Evolutionary conservation across 1,284 basidiomycete genomes (phyloP), one percentile per base, ranked within the genome.

Genomic region (Leccinum glutinopallens): DNA sequence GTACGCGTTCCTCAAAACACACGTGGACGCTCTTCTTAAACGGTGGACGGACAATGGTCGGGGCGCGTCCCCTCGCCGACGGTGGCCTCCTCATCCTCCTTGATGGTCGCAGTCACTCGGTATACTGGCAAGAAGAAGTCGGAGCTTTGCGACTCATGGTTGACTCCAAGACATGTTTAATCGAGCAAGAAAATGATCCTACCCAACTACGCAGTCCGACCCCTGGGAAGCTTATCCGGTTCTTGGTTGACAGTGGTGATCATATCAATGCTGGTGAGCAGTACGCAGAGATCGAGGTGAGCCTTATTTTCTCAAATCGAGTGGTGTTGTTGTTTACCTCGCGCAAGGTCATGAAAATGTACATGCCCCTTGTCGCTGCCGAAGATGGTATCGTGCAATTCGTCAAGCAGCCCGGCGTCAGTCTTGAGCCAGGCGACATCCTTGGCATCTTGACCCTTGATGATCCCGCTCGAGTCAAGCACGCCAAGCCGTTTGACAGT

Each of bases 141-240:
- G 97, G 95, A 64, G 93, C 95, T 13, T 83, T 96, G 72, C 87
- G 97, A 63, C 78, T 99, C 69, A 97, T 97, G 88, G 88, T 99
- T 69, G 96, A 98, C 78, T 87, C 94, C 68, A 97, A 98, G 85
- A 99, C 97, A 33, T 97, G 96, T 65, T 84, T 98, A 78, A 97
- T 99, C 71, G 97, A 98, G 80, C 96, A 99, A 80, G 97, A 99
- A 85, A 98, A 98, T 73, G 97, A 99, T 76, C 97, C 97, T 6
- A 99, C 97, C 17, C 97, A 99, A 79, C 84, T 99, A 64, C 86
- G 97, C 73, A 96, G 93, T 74, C 97, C 97, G 12, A 95, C 92
- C 79, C 97, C 97, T 29, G 97, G 97, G 60, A 99, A 99, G 81
- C 87, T 99, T 58, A 88, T 99, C 64, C 87, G 96, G 61, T 97